Evolutionary conservation across 2,329 filamentous ascomycete species (phyloP), one percentile per base, ranked within the genome.

Genomic region (Ploettnerulaceae sp.): DNA sequence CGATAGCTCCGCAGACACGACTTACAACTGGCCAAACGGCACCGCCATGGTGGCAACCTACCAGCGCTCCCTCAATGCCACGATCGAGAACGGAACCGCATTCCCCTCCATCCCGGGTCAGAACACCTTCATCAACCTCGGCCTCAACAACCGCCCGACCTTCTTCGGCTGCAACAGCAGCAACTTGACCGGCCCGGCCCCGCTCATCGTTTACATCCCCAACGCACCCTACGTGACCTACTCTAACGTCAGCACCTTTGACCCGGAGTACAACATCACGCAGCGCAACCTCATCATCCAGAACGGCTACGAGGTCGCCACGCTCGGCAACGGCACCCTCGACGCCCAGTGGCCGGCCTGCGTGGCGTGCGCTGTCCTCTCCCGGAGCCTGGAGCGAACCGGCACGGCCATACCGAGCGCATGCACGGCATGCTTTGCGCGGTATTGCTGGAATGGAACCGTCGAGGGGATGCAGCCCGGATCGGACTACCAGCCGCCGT

Each of bases 381-480:
- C 77, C 43, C 79, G 91, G 51, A 89, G 83, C 56, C 77, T 93
- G 55, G 73, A 80, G 51, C 77, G 88, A 39, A 91, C 87, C 0
- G 72, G 74, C 14, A 84, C 84, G 0, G 53, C 69, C 0, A 74
- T 90, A 1, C 91, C 91, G 0, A 72, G 76, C 0, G 79, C 78
- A 7, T 98, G 93, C 70, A 72, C 69, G 33, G 61, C 74, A 39
- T 98, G 93, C 70, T 97, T 96, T 66, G 56, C 71, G 9, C 67
- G 71, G 15, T 96, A 96, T 70, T 98, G 93, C 76, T 98, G 93
- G 93, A 79, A 96, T 64, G 93, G 93, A 24, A 57, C 54, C 2
- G 14, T 55, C 6, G 51, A 62, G 38, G 47, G 47, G 2, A 55
- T 38, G 2, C 44, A 35, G 1, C 59, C 56, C 2, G 39, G 39